Percentiles rank a stretch among this genome's conserved stretches.
Conservation (phyloP, 129 eudicot genomes). For the Silybum marianum region DNA sequence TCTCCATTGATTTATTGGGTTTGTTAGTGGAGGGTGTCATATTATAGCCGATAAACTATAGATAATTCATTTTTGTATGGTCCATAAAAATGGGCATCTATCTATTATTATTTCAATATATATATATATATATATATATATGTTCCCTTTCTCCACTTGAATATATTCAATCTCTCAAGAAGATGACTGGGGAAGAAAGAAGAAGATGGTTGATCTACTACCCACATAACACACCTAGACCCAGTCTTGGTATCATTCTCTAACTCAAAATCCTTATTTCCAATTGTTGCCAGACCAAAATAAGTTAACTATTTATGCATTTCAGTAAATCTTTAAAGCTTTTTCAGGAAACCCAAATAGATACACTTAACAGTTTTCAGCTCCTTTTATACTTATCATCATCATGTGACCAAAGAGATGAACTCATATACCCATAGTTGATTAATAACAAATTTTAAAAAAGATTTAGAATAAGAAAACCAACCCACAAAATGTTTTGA, state of each 20-base stretch:
- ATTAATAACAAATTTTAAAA: neutral
- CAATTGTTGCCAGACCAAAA: neutral
- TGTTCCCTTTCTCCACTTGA: neutral
- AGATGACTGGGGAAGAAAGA: neutral
- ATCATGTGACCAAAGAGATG: neutral
- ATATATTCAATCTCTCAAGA: neutral
- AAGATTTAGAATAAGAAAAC: neutral
- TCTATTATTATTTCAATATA: neutral
- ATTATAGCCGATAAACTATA: no score
- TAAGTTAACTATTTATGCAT: neutral
- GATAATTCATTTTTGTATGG: neutral
- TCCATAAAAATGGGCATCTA: neutral
- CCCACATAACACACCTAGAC: neutral
- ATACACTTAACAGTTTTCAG: no score
- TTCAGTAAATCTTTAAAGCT: neutral
- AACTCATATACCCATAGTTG: neutral
- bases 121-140: no score
- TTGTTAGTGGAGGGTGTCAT: no score
- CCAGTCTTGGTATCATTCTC: neutral
- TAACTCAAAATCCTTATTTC: neutral
- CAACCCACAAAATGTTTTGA: neutral
- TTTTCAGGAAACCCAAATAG: neutral
- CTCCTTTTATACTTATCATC: neutral
- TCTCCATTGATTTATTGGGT: neutral
- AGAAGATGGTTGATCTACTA: neutral